These are phyloP conservation scores for Podaxis mareebaensis DNA, from an alignment of 768 basidiomycete genomes.

Conservation along the genomic window DNA sequence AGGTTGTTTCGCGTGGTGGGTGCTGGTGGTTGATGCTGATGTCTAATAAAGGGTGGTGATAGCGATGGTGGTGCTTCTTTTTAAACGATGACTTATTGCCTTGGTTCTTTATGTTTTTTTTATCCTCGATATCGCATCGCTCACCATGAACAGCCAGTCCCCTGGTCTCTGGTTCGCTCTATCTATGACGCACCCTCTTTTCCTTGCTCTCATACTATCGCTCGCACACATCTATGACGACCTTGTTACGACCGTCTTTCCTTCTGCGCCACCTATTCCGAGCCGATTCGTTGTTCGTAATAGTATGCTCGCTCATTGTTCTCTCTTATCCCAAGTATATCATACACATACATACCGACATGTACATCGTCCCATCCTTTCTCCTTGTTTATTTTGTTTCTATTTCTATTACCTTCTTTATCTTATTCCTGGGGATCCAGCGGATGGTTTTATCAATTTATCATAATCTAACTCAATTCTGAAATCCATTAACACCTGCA, in stretches of 20 bases:
- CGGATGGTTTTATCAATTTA: background rate
- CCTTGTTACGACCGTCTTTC: background rate
- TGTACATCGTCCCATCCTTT: background rate
- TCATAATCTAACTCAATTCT: background rate
- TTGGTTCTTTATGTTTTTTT: conserved; percentile 15
- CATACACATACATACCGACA: background rate
- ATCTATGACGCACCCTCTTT: background rate
- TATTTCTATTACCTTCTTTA: background rate
- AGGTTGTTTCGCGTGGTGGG: background rate
- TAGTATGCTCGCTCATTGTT: background rate
- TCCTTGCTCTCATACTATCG: background rate
- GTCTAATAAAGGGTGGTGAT: background rate
- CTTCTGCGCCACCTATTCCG: background rate
- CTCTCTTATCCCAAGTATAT: background rate
- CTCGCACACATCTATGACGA: background rate
- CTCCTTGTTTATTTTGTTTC: background rate
- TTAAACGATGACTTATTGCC: conserved; percentile 14
- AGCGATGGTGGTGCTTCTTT: background rate
- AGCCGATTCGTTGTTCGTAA: too few species aligned
- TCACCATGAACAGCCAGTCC: conserved; percentile 2
- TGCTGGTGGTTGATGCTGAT: background rate
- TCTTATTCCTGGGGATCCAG: conserved; percentile 3
- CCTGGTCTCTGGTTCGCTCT: conserved; percentile 2
- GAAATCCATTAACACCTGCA: background rate
- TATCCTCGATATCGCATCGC: background rate